Percentiles rank a stretch among this genome's conserved stretches.
Conservation (phyloP, 345 rosid species). For the Salix exigua region DNA sequence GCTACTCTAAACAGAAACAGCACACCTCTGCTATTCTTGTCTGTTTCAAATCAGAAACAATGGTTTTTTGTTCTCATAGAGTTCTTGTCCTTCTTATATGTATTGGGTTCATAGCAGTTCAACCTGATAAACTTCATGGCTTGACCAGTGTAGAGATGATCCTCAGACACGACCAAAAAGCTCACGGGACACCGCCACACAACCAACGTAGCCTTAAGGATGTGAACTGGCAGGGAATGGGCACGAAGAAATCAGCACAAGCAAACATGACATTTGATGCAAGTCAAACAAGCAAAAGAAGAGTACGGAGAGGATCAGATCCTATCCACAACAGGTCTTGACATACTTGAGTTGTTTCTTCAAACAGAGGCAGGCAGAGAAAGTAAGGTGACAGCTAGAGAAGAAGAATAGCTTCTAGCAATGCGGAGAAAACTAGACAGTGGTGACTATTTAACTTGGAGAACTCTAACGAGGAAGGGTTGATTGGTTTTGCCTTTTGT, state of each 20-base stretch:
- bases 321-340: slow-evolving; percentile 81
- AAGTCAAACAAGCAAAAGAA: slow-evolving; percentile 57
- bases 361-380: slow-evolving; percentile 6
- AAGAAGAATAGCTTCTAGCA: slow-evolving; percentile 30
- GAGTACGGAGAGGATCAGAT: slow-evolving; percentile 68
- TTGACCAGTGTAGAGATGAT: slow-evolving; percentile 31
- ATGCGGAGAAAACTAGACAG: slow-evolving; percentile 23
- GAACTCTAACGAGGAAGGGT: slow-evolving; percentile 17
- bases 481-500: slow-evolving; percentile 36
- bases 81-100: slow-evolving; percentile 51
- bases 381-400: slow-evolving; percentile 23
- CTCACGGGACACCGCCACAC: slow-evolving; percentile 18
- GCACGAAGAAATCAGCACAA: slow-evolving; percentile 34
- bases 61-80: slow-evolving; percentile 42
- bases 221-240: slow-evolving; percentile 27
- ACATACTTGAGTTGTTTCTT: slow-evolving; percentile 21
- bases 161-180: slow-evolving; percentile 25
- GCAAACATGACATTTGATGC: slow-evolving; percentile 41
- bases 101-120: slow-evolving; percentile 47
- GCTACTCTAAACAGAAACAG: slow-evolving; percentile 37
- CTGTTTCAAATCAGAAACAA: slow-evolving; percentile 39
- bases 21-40: slow-evolving; percentile 33
- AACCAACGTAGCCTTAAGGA: slow-evolving; percentile 39
- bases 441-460: slow-evolving; percentile 14
- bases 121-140: slow-evolving; percentile 34